Conservation (phyloP, 2,329 filamentous ascomycete species). For the Pyricularia grisea region DNA sequence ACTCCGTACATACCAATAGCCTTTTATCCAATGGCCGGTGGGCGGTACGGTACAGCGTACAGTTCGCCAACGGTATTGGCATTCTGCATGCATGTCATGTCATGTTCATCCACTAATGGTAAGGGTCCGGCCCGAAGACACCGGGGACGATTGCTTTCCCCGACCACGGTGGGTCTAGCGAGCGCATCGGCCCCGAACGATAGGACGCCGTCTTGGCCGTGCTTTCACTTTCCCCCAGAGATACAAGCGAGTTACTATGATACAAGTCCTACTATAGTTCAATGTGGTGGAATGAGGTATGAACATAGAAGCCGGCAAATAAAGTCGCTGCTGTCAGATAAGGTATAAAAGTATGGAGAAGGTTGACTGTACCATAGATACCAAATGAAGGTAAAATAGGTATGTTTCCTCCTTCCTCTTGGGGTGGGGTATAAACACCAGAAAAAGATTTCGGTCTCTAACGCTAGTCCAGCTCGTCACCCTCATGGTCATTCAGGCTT, state of each 20-base stretch:
- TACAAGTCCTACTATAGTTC: not conserved
- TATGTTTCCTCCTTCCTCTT: no score
- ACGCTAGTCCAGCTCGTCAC: not conserved
- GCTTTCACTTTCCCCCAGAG: not conserved
- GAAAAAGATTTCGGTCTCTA: not conserved
- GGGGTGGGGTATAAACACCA: not conserved
- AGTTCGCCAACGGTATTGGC: not conserved
- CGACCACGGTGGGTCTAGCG: not conserved
- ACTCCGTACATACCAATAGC: no score
- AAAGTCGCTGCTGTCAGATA: not conserved
- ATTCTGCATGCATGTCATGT: not conserved
- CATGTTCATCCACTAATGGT: not conserved
- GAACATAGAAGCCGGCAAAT: not conserved
- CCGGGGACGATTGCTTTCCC: not conserved
- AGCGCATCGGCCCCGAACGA: not conserved
- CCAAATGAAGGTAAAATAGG: no score
- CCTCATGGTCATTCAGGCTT: not conserved
- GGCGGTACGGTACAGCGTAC: not conserved
- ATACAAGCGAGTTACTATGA: not conserved
- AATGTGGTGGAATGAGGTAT: not conserved
- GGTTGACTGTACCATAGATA: not conserved
- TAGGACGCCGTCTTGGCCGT: not conserved
- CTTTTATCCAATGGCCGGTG: no score
- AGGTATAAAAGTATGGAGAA: not conserved
- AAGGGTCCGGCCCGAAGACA: not conserved